These are phyloP conservation scores for Mrakia gelida DNA, from an alignment of 768 basidiomycete species.

Conservation along the genomic window DNA sequence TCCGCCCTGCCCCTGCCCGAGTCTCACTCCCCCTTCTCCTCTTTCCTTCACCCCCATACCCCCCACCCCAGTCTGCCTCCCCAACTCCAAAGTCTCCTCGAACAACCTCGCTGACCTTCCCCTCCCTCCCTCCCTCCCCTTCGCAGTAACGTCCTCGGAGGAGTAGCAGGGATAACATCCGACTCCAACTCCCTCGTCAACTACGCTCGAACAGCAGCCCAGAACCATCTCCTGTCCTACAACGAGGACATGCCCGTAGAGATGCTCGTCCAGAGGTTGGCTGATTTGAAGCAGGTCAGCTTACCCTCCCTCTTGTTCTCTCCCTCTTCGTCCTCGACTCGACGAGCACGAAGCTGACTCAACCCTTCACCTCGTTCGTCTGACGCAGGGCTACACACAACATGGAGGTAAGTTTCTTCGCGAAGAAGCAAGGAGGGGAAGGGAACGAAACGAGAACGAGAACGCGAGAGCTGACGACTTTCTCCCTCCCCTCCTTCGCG, in stretches of 20 bases:
- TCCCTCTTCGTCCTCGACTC: not conserved
- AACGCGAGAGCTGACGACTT: constrained; percentile 21
- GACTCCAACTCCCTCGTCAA: constrained; percentile 97
- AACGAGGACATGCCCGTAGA: constrained; percentile 99
- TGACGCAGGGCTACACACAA: constrained; percentile 73
- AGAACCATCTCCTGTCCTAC: constrained; percentile 79
- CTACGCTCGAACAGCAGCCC: constrained; percentile 84
- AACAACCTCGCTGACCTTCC: constrained; percentile 23
- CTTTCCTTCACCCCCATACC: not conserved
- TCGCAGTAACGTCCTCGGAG: constrained; percentile 83
- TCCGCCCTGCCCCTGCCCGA: not conserved
- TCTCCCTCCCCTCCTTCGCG: constrained; percentile 14
- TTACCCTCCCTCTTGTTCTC: not conserved
- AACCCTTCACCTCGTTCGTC: no score
- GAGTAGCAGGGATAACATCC: constrained; percentile 91
- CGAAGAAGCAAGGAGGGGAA: not conserved
- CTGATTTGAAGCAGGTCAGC: constrained; percentile 80
- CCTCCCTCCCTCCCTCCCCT: not conserved
- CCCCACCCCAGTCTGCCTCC: not conserved
- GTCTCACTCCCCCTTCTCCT: not conserved
- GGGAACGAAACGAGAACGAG: not conserved
- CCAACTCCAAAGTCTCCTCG: not conserved
- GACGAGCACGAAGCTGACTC: not conserved
- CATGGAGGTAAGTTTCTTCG: constrained; percentile 66
- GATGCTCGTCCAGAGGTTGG: constrained; percentile 83